A percentile compares a stretch with the other conserved stretches of the same genome.
Conservation (phyloP, 768 basidiomycete genomes). For the Lenzites betulinus region DNA sequence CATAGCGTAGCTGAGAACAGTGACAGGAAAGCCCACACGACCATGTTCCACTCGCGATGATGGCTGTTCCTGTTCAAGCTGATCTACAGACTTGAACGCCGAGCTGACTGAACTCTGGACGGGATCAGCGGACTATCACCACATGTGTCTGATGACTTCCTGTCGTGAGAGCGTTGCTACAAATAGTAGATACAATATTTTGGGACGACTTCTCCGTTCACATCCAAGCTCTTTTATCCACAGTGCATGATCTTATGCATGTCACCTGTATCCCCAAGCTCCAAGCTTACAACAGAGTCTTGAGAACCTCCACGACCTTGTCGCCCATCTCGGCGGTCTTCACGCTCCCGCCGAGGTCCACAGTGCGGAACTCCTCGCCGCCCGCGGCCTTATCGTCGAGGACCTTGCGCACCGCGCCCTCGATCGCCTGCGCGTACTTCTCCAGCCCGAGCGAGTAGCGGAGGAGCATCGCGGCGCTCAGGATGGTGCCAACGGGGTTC, state of each 20-base stretch:
- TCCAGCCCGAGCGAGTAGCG: constrained; percentile 94
- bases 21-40: background rate
- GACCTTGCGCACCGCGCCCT: constrained; percentile 87
- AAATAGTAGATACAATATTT: constrained; percentile 19
- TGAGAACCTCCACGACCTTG: constrained; percentile 73
- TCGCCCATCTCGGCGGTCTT: constrained; percentile 84
- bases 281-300: constrained; percentile 48
- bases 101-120: background rate
- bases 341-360: constrained; percentile 82
- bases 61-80: background rate
- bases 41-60: background rate
- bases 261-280: background rate
- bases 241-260: background rate
- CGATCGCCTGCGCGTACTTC: constrained; percentile 81
- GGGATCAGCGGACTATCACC: background rate
- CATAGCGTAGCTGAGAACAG: background rate
- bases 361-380: constrained; percentile 78
- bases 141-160: background rate
- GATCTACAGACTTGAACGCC: background rate
- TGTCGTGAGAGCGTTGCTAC: constrained; percentile 10
- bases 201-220: constrained; percentile 8
- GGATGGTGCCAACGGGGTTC: constrained; percentile 95
- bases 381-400: constrained; percentile 71
- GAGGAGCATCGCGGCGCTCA: constrained; percentile 94
- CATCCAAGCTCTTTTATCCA: background rate